A percentile compares a stretch with the other conserved stretches of the same genome.
Evolutionary conservation across 805 yeast species (phyloP).

Genomic region (Candida ipomoeae): DNA sequence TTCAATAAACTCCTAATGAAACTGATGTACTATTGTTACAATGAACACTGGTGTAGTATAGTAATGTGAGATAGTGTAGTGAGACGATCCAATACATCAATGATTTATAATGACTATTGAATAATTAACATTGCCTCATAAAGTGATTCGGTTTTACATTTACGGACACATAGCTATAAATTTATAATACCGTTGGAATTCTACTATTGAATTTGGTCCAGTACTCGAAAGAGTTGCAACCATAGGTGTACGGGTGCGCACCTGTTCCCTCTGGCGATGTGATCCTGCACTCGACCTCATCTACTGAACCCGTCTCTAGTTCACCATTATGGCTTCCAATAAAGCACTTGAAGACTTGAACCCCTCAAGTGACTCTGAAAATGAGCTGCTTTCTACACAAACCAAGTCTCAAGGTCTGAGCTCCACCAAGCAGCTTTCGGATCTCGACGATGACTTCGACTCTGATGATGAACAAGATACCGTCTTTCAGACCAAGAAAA

Average conservation of each 20-base stretch:
- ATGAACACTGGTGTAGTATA: too few species aligned
- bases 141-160: too few species aligned
- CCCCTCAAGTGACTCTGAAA: background rate
- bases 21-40: background rate
- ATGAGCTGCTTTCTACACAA: background rate
- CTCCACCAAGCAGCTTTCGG: background rate
- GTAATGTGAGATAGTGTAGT: too few species aligned
- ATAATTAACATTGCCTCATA: too few species aligned
- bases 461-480: slow-evolving; percentile 14
- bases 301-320: background rate
- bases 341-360: slow-evolving; percentile 9
- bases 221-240: background rate
- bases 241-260: background rate
- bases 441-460: slow-evolving; percentile 14
- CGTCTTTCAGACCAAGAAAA: slow-evolving; percentile 13
- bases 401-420: background rate
- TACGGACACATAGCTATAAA: too few species aligned
- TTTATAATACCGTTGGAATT: too few species aligned
- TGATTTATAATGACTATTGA: too few species aligned
- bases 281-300: background rate
- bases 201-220: background rate
- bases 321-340: slow-evolving; percentile 5
- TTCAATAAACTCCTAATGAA: background rate
- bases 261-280: background rate
- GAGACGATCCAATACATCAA: too few species aligned